Base-by-base conservation (phyloP, 169 alveolate genomes). In the Eimeria praecox region DNA sequence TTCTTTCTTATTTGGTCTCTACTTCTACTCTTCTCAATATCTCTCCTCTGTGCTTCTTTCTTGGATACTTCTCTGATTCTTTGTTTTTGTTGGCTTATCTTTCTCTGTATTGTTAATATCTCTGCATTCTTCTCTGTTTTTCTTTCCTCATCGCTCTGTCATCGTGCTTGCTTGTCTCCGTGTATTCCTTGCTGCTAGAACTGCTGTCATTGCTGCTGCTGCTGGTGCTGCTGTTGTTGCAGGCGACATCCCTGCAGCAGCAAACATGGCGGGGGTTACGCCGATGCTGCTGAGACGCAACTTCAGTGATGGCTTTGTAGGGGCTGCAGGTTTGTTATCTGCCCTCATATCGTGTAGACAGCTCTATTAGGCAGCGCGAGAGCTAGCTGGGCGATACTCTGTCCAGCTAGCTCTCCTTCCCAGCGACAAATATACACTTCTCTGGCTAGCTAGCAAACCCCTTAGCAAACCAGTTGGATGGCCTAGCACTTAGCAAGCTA, bases 231-330 rank as follows among this genome's bases (percentile, higher is more conserved):
- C 44, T 69, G 44, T 42, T 69, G 80, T 42, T 69, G 80, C 80
- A 69, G 80, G 80, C 20, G 80, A 69, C 80, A 9, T 69, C 27
- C 80, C 80, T 69, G 42, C 80, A 30, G 80, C 80, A 6, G 80
- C 80, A 6, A 69, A 69, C 80, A 27, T 6, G 42, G 80, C 80
- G 80, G 44, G 44, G 42, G 49, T 27, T 9, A 69, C 87, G 35
- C 56, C 87, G 35, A 27, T 77, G 62, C 59, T 77, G 56, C 56
- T 77, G 62, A 56, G 56, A 14, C 87, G 87, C 27, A 77, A 77
- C 59, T 42, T 77, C 59, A 77, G 87, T 18, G 87, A 77, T 27
- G 87, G 87, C 35, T 77, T 77, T 42, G 87, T 77, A 8, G 87
- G 87, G n/a, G 87, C 87, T 4, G 10, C 87, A 18, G 87, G 87